Evolutionary conservation across 1,284 basidiomycete species (phyloP).

Genomic region (Sanguinoderma infundibulare): DNA sequence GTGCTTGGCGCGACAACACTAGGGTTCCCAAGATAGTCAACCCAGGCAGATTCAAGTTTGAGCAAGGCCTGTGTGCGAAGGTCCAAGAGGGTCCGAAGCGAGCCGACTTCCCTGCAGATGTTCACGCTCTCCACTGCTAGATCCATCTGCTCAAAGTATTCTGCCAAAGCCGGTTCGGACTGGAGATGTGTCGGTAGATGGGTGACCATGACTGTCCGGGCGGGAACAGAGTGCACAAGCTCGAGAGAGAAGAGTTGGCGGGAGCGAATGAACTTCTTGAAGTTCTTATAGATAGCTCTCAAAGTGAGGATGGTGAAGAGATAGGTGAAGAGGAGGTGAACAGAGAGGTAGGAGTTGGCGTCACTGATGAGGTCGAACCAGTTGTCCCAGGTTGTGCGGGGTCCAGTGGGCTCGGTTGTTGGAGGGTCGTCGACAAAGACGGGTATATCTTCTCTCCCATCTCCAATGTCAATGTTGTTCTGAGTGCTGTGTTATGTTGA

Average conservation of each 20-base stretch:
- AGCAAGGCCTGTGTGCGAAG: slow-evolving; percentile 79
- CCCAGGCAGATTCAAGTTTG: slow-evolving; percentile 85
- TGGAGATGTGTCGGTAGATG: slow-evolving; percentile 83
- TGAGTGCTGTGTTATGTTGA: slow-evolving; percentile 33
- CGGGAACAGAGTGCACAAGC: slow-evolving; percentile 91
- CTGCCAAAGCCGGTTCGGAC: slow-evolving; percentile 84
- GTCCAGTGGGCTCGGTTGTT: slow-evolving; percentile 34
- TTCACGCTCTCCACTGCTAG: slow-evolving; percentile 88
- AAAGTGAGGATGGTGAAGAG: slow-evolving; percentile 89
- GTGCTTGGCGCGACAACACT: slow-evolving; percentile 57
- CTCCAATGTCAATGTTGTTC: slow-evolving; percentile 76
- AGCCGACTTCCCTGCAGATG: slow-evolving; percentile 84
- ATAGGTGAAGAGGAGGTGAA: slow-evolving; percentile 94
- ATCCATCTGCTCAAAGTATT: slow-evolving; percentile 91
- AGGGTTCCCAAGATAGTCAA: slow-evolving; percentile 91
- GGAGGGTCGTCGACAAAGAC: slow-evolving; percentile 21
- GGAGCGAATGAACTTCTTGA: slow-evolving; percentile 87
- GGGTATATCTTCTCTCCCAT: slow-evolving; percentile 57
- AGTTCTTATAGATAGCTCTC: slow-evolving; percentile 88
- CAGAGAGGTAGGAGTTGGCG: slow-evolving; percentile 82
- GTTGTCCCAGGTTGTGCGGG: slow-evolving; percentile 40
- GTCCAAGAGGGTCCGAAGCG: slow-evolving; percentile 76
- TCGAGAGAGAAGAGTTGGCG: slow-evolving; percentile 94
- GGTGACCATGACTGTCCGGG: slow-evolving; percentile 90
- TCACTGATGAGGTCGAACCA: slow-evolving; percentile 88